Base-by-base conservation (phyloP, 495 filamentous ascomycete genomes). In the Aspergillus taichungensis region DNA sequence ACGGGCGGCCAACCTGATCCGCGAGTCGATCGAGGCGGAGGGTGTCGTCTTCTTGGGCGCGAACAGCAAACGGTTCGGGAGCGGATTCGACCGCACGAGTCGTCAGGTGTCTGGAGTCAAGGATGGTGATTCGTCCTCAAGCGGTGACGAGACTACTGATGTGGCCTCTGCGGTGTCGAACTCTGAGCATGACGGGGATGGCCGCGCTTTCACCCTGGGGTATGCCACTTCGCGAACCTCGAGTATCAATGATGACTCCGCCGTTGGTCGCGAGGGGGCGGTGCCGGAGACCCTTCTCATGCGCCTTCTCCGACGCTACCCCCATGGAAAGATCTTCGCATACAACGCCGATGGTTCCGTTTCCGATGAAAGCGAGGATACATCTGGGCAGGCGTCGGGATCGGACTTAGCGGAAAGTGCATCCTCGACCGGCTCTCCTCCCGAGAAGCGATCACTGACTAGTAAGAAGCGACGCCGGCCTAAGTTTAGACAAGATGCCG, bases 251-350 rank as follows among this genome's bases (percentile, higher is more conserved):
- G 38, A 54, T 37, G 46, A 55, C 11, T 27, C 50, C 4, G 43
- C 28, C 3, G 50, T 69, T 11, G 57, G 76, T 3, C 56, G 55
- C 5, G 50, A 60, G 33, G 57, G 79, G 2, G 18, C 40, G 18
- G 45, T 60, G 0, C 43, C 37, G 8, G 52, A 60, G 28, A 5
- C 37, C 0, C 32, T 62, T 6, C 50, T 62, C 0, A 55, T 11
- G 6, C 28, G 50, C 2, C 47, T 59, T 3, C 51, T 83, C 2
- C 65, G 68, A 5, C 64, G 71, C n/a, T 80, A 83, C 52, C 76
- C 77, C 6, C 63, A 68, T 29, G 80, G 80, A 0, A 72, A 74
- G 46, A 67, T 84, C 9, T 83, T 79, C 65, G 72, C 68, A 30
- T 78, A 74, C 50, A 72, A 80, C 37, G 63, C 59, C 1, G 60